Base-by-base conservation (phyloP, 768 basidiomycete species). In the Amanita rubescens region DNA sequence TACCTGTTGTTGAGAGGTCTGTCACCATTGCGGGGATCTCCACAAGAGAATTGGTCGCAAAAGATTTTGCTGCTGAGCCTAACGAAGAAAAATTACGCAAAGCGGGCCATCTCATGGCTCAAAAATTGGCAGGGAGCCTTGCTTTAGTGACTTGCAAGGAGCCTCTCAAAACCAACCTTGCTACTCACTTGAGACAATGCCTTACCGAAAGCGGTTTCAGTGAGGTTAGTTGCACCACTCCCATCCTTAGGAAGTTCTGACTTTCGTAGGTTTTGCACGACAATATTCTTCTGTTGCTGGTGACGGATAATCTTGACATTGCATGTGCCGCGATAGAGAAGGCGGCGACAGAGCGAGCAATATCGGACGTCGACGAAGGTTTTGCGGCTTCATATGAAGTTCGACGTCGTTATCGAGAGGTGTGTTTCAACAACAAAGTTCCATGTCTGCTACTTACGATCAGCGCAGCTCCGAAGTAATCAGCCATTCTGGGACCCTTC, bases 11-110 rank as follows among this genome's bases (percentile, higher is more conserved):
- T 20, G 96, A 99, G 62, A 82, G 96, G 49, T 97, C 94, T 19
- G 96, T 97, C 20, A 98, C 96, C 0, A 98, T 99, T 59, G 95
- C 95, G 10, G 93, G 94, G 22, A 98, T 98, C 59, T 98, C 96
- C 12, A 95, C 95, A 15, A 79, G 94, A 35, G 96, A 99, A 65
- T 75, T 99, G 9, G 91, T 96, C 17, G 80, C 85, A 43, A 98
- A 98, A 70, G 96, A 99, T 67, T 99, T 94, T 59, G 93, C 88
- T 3, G 91, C 90, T 48, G 96, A 99, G 58, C 74, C 84, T 22
- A 90, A 89, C 62, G 94, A 98, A 61, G 84, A 87, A 47, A 94
- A 90, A 67, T 70, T 99, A 62, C 86, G 92, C 32, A 86, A 86
- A 61, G 92, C 96, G 22, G 93, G 90, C 11, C 93, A 96, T 67